These are phyloP conservation scores for Phytophthora pisi DNA, from an alignment of 352 stramenopile genomes.

Conservation along the genomic window DNA sequence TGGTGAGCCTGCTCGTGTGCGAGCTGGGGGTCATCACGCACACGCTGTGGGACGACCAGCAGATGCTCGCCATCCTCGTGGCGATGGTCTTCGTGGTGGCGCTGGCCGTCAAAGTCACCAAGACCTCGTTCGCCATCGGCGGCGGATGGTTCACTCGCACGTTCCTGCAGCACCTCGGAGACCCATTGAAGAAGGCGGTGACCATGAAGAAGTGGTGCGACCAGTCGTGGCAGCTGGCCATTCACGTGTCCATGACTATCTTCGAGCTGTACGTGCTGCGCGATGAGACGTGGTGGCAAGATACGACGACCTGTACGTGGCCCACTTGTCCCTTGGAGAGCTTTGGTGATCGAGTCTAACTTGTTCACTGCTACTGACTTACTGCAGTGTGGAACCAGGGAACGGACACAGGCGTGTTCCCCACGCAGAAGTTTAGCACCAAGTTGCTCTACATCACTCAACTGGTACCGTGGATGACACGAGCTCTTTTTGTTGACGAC, in stretches of 20 bases:
- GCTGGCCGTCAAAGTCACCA: constrained; percentile 73
- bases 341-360: background rate
- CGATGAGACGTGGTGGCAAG: constrained; percentile 87
- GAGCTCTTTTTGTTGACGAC: background rate
- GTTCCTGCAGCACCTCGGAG: constrained; percentile 78
- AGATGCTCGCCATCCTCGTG: constrained; percentile 76
- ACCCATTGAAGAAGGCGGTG: constrained; percentile 81
- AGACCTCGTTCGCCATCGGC: constrained; percentile 62
- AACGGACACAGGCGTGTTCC: constrained; percentile 72
- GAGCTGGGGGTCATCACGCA: constrained; percentile 68
- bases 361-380: background rate
- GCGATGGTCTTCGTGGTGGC: constrained; percentile 70
- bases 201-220: constrained; percentile 91
- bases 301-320: constrained; percentile 73
- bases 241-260: constrained; percentile 86
- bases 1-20: constrained; percentile 60
- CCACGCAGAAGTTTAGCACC: constrained; percentile 79
- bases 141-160: constrained; percentile 79
- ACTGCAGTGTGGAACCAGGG: constrained; percentile 81
- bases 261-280: constrained; percentile 84
- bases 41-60: constrained; percentile 69
- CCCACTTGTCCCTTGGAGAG: background rate
- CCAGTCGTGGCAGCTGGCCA: constrained; percentile 88
- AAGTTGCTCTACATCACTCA: constrained; percentile 87
- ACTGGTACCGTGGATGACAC: constrained; percentile 44